Base-by-base conservation (phyloP, 495 filamentous ascomycete genomes). In the Penicillium daleae region DNA sequence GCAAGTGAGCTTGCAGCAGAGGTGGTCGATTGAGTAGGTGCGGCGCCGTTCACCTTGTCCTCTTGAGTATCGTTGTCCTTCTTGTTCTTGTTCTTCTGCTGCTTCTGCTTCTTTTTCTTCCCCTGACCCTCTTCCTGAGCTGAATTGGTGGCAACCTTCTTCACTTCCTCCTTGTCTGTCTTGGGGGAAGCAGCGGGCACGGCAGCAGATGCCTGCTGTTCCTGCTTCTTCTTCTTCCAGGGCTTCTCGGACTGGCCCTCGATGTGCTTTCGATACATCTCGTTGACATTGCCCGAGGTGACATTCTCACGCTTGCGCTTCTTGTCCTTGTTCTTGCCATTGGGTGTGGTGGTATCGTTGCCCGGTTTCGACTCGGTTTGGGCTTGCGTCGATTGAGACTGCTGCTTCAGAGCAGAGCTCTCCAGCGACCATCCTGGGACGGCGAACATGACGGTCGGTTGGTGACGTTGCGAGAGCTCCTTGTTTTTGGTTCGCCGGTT, bases 361-460 rank as follows among this genome's bases (percentile, higher is more conserved):
- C 58, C 40, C 33, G 74, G 50, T 67, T 71, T 67, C 31, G 69
- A 61, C 17, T 72, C 50, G 8, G 63, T 66, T 48, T 71, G 64
- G n/a, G 66, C 22, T 51, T 70, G 70, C 22, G 60, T 50, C n/a
- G 67, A 52, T 32, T 86, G 81, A 31, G 76, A 82, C 77, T 97
- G 92, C 24, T 85, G 74, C 75, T 90, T 91, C 54, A 93, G 84
- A 50, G 78, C 79, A 66, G 86, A 83, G 56, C 87, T 82, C 62
- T 91, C 83, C 27, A 97, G 80, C 22, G 90, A 89, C 91, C 93
- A 96, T 63, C 94, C 95, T 64, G 90, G 90, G 56, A 97, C 93
- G 5, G 93, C 87, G 73, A 99, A 99, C 95, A 99, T 97, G 63
- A 39, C 77, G 63, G 42, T 22, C 40, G 46, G 24, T 29, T 40